Base-by-base conservation (phyloP, 768 basidiomycete species). In the Rhodosporidiobolus odoratus region DNA sequence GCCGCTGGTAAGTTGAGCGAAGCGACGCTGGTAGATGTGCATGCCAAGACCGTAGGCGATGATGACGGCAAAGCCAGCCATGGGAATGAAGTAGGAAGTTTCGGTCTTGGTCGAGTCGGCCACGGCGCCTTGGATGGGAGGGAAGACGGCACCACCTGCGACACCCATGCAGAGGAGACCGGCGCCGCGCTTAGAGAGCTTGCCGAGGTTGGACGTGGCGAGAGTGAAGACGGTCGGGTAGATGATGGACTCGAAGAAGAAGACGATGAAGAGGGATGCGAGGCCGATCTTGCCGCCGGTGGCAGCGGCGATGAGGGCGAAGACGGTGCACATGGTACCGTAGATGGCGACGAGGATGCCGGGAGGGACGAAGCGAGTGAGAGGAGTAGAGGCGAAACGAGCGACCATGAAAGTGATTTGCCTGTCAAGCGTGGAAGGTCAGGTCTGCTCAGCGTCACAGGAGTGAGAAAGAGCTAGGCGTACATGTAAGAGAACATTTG, bases 1-100 rank as follows among this genome's bases (percentile, higher is more conserved):
- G 30, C 45, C 58, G 10, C 21, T 5, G 4, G 43, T 48, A 16
- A 96, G 80, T 16, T 74, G 83, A 2, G 85, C 84, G 3, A 89
- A 88, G 16, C 94, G 94, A 45, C 97, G 89, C 80, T 96, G 92
- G 79, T 94, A 92, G 62, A 96, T 87, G 80, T 96, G 92, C 16
- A 97, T 71, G 37, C 30, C 40, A 56, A 52, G 30, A 17, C 65
- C 69, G 60, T 66, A 71, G 13, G 21, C 16, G 23, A 48, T 47
- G 15, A 56, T 50, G 67, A 41, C 48, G 32, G 40, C 23, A 57
- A 68, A 62, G 17, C 47, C 61, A 27, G 48, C 52, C 19, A 16
- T 35, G 35, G 63, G 58, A 45, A 65, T 50, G 52, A 72, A 32
- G 71, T 73, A 75, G 10, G 74, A 75, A n/a, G 52, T 5, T 27